Conservation (phyloP, 495 filamentous ascomycete genomes). For the Tuber aestivum region DNA sequence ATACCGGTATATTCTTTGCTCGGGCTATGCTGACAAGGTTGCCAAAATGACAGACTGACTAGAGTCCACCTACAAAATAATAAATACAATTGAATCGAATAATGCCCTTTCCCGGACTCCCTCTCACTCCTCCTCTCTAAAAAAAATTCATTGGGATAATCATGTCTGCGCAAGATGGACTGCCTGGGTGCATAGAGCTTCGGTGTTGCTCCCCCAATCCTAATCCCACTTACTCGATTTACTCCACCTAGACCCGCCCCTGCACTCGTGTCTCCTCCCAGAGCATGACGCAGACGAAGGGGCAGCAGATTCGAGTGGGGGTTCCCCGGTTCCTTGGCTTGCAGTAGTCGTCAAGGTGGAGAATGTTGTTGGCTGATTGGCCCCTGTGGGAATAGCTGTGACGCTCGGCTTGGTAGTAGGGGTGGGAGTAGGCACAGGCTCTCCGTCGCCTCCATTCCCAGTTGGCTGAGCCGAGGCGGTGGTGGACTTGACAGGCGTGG, state of each 20-base stretch:
- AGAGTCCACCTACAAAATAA: background rate
- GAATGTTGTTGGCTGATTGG: background rate
- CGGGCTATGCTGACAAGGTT: background rate
- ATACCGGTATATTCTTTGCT: background rate
- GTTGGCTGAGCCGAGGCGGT: background rate
- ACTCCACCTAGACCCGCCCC: no score
- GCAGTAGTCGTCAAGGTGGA: background rate
- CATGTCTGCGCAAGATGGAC: background rate
- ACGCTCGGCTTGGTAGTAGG: background rate
- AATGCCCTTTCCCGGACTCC: background rate
- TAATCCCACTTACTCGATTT: no score
- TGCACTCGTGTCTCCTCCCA: background rate
- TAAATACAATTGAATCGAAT: constrained; percentile 1
- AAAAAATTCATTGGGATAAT: background rate
- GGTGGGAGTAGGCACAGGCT: background rate
- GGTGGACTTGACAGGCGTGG: background rate
- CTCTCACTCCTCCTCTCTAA: background rate
- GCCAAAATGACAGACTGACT: background rate
- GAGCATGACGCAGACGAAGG: background rate
- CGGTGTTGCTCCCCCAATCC: background rate
- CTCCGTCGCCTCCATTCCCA: background rate
- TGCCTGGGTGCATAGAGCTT: background rate
- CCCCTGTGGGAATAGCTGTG: background rate
- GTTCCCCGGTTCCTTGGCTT: background rate
- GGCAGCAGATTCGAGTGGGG: background rate